Evolutionary conservation across 116 monocot genomes (phyloP), one percentile per base, ranked within the genome.

Genomic region (Zostera marina): DNA sequence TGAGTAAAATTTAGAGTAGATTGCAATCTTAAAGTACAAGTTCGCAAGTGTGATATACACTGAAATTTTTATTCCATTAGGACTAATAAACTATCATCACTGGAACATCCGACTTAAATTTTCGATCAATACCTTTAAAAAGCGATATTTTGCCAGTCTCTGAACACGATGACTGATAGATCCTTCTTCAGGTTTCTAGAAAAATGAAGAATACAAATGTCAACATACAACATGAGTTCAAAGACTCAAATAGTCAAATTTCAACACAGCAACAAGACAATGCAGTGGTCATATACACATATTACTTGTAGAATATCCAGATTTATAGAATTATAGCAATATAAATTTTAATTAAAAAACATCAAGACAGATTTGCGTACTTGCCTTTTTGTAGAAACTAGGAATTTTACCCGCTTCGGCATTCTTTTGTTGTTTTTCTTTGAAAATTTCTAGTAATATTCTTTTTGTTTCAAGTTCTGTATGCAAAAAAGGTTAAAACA

Each of bases 121-220:
- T 9, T n/a, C 25, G 15, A 47, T 16, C 9, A 1, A 47, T 76
- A 96, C 96, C 96, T 96, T 96, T 32, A 96, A 68, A 66, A 96
- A 96, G 13, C 96, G 62, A 66, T 89, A 96, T 52, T 96, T 96
- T 41, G 96, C 96, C 72, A 96, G 70, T 48, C 85, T 85, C 73
- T 96, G 96, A 41, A 96, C 96, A 52, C 96, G 85, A 61, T 89
- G 76, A 68, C 96, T 96, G 56, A 89, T 89, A 14, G 96, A 96
- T 68, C 90, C 96, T 71, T 96, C 96, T 64, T 96, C 90, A 68
- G 96, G 96, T 60, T 96, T 96, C 96, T 96, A n/a, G 82, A 42
- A 55, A 52, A 69, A 13, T 21, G 65, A 59, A 61, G 14, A 43
- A 47, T 43, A 22, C 44, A 48, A 10, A 48, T 49, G 12, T 57